Base-by-base conservation (phyloP, 768 basidiomycete species). In the Favolaschia claudopus region DNA sequence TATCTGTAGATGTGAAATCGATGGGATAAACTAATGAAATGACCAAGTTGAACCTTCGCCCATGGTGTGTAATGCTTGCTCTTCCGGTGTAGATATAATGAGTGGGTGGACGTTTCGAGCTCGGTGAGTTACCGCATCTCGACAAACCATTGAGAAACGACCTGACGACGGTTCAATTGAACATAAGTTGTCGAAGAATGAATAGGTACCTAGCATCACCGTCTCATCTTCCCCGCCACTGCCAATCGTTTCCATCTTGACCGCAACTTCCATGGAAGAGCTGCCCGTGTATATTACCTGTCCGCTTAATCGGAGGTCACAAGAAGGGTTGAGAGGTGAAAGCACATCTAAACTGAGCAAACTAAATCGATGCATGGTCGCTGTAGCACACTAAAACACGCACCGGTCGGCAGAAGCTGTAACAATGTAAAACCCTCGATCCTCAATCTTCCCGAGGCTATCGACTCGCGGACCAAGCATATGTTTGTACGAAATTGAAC, bases 91-190 rank as follows among this genome's bases (percentile, higher is more conserved):
- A 17, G 79, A 74, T 25, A 88, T 77, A 7, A 80, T 72, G 14
- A 95, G 76, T 8, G 83, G 84, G 63, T 89, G 88, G 24, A 95
- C 86, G 9, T 81, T 73, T 33, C 81, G 76, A 0, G 92, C 86
- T 47, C 80, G 82, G 60, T 88, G 85, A 3, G 89, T 90, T 14
- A 71, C 70, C 0, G 89, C 83, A 66, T 93, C 88, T 55, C 92
- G 77, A 69, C 91, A 93, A 7, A 94, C 92, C 92, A 95, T 95
- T 0, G 89, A 88, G 76, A 95, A 95, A n/a, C 92, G 85, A n/a
- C 93, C 93, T 92, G 44, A n/a, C 5, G 38, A 5, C 3, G 14
- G 38, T 12, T 34, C 27, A 17, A 17, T 43, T 17, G 27, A 31
- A 37, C 32, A 39, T 17, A 5, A 34, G 44, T 17, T 22, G 28